These are phyloP conservation scores for Xerocomus spinulosus DNA, from an alignment of 768 basidiomycete species.

Conservation along the genomic window DNA sequence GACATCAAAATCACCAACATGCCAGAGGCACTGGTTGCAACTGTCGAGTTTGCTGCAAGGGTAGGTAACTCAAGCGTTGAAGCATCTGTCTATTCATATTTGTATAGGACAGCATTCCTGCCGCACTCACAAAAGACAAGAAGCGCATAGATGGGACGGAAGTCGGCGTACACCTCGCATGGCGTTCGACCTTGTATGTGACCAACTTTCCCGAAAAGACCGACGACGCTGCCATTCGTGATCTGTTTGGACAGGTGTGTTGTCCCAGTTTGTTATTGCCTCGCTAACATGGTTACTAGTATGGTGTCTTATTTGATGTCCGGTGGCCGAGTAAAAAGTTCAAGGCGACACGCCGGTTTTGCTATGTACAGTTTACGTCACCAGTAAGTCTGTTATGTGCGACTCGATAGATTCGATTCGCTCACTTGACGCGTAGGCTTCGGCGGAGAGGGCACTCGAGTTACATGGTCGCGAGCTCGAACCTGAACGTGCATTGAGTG, in stretches of 20 bases:
- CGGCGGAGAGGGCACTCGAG: conserved; percentile 74
- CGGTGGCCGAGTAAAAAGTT: conserved; percentile 99
- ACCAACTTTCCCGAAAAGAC: conserved; percentile 89
- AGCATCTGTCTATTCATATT: neutral
- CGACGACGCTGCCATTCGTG: conserved; percentile 72
- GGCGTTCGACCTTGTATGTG: conserved; percentile 92
- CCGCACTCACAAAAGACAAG: conserved; percentile 91
- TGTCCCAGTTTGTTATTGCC: neutral
- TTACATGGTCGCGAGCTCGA: conserved; percentile 75
- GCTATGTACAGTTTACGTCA: conserved; percentile 87
- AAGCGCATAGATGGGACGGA: conserved; percentile 75
- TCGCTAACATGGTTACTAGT: conserved; percentile 42
- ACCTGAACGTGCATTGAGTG: conserved; percentile 62
- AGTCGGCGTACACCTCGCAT: conserved; percentile 82
- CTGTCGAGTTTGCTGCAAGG: conserved; percentile 79
- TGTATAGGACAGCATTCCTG: conserved; percentile 70
- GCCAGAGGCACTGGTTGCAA: conserved; percentile 61
- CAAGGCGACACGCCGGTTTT: conserved; percentile 86
- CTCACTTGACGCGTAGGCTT: conserved; percentile 35
- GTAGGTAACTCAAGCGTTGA: conserved; percentile 18
- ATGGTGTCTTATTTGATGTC: conserved; percentile 87
- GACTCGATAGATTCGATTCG: neutral
- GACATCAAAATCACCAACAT: conserved; percentile 77
- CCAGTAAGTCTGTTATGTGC: conserved; percentile 50
- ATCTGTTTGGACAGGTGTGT: conserved; percentile 73